Evolutionary conservation across 2,329 filamentous ascomycete species (phyloP).

Genomic region (Exserohilum turcica): DNA sequence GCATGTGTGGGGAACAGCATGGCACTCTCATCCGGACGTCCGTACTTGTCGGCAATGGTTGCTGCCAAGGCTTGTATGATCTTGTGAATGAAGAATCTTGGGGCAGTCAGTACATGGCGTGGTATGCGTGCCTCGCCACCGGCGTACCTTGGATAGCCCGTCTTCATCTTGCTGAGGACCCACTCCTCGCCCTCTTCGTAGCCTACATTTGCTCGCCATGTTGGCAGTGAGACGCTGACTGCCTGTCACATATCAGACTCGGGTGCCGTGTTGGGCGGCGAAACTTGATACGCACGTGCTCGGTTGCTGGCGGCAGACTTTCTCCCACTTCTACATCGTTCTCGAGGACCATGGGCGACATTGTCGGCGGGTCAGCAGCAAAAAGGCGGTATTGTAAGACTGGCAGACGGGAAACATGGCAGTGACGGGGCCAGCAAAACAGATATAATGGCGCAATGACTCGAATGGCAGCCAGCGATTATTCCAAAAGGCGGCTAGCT

Average conservation of each 20-base stretch:
- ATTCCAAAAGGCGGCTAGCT: slow-evolving; percentile 23
- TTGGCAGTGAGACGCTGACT: slow-evolving; percentile 92
- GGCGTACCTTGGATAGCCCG: slow-evolving; percentile 81
- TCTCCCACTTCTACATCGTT: slow-evolving; percentile 48
- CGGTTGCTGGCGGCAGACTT: slow-evolving; percentile 47
- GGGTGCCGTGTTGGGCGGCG: background rate
- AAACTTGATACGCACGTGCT: slow-evolving; percentile 44
- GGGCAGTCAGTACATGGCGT: slow-evolving; percentile 13
- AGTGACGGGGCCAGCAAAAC: slow-evolving; percentile 6
- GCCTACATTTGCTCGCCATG: slow-evolving; percentile 86
- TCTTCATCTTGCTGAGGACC: slow-evolving; percentile 84
- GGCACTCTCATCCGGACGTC: slow-evolving; percentile 66
- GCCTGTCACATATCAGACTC: slow-evolving; percentile 62
- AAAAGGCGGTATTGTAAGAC: background rate
- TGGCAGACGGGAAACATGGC: slow-evolving; percentile 1
- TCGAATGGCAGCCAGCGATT: slow-evolving; percentile 16
- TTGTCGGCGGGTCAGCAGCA: slow-evolving; percentile 12
- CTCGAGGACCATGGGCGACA: slow-evolving; percentile 35
- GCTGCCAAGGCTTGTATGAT: slow-evolving; percentile 74
- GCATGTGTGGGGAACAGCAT: slow-evolving; percentile 80
- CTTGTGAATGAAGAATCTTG: slow-evolving; percentile 88
- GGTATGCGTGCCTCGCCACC: background rate
- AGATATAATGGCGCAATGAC: slow-evolving; percentile 17
- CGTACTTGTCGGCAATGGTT: slow-evolving; percentile 69
- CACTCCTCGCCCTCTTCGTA: slow-evolving; percentile 92